phyloP scores from a whole-genome alignment of 148 eudicot genomes.

The Arbutus unedo region DNA sequence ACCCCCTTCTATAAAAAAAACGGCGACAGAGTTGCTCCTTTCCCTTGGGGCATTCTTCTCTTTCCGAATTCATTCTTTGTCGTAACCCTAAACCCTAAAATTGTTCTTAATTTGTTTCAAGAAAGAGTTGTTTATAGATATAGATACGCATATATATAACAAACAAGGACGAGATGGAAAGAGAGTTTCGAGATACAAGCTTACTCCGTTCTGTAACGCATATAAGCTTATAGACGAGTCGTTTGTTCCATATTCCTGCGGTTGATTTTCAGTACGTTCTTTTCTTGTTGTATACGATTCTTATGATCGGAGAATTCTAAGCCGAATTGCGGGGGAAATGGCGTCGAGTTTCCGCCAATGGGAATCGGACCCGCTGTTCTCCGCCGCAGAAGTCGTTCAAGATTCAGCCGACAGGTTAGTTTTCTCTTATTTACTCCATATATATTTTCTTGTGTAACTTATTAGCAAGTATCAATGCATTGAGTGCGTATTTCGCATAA shows the following conservation, averaged over 20 bases:
- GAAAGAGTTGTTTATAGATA: neutral
- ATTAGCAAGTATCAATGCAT: neutral
- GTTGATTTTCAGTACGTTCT: neutral
- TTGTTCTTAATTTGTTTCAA: neutral
- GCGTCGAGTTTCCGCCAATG: conserved; percentile 31
- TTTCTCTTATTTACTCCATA: neutral
- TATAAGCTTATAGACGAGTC: neutral
- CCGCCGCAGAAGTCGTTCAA: conserved; percentile 45
- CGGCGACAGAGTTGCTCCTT: neutral
- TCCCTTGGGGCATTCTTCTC: neutral
- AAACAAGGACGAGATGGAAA: conserved; percentile 1
- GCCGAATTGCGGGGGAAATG: conserved; percentile 2
- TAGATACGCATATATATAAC: neutral
- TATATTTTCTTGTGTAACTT: neutral
- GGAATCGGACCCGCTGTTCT: conserved; percentile 42
- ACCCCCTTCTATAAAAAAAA: neutral
- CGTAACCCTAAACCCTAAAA: conserved; percentile 7
- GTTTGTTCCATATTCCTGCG: neutral
- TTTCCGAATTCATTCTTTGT: neutral
- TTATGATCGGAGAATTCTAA: neutral
- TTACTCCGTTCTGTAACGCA: neutral
- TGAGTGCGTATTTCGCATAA: neutral
- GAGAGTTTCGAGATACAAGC: neutral
- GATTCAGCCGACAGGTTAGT: conserved; percentile 35
- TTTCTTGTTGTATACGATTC: neutral